These are phyloP conservation scores for Sporothrix pallida DNA, from an alignment of 2,329 filamentous ascomycete genomes.

Conservation along the genomic window DNA sequence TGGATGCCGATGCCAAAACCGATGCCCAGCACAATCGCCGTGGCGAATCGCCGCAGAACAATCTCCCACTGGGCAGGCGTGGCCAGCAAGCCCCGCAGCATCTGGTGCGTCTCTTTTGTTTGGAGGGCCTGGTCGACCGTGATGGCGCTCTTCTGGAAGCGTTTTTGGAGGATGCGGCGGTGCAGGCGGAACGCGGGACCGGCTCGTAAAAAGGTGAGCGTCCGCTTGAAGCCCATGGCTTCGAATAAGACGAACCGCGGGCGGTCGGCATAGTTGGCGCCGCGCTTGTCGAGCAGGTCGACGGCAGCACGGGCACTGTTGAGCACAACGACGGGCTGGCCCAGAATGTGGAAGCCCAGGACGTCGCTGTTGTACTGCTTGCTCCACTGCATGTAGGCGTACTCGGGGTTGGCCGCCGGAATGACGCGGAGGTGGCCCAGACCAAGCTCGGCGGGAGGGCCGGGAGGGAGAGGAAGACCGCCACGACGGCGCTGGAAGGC, in stretches of 20 bases:
- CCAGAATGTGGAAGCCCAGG: conserved; percentile 45
- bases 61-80: conserved; percentile 48
- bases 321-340: conserved; percentile 48
- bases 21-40: conserved; percentile 51
- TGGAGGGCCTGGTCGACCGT: conserved; percentile 34
- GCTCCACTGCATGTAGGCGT: conserved; percentile 37
- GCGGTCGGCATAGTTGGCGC: conserved; percentile 53
- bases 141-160: conserved; percentile 48
- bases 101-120: conserved; percentile 44
- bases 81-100: conserved; percentile 44
- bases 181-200: conserved; percentile 50
- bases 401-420: conserved; percentile 37
- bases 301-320: conserved; percentile 49
- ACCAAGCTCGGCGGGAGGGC: conserved; percentile 37
- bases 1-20: conserved; percentile 52
- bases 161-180: conserved; percentile 46
- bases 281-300: conserved; percentile 54
- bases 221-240: conserved; percentile 52
- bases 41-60: conserved; percentile 48
- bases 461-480: conserved; percentile 35
- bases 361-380: conserved; percentile 42
- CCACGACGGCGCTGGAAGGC: not conserved
- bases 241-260: conserved; percentile 52
- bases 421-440: conserved; percentile 40
- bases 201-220: conserved; percentile 51